Evolutionary conservation across 1,139 yeast species (phyloP).

Genomic region (Diutina mesorugosa): DNA sequence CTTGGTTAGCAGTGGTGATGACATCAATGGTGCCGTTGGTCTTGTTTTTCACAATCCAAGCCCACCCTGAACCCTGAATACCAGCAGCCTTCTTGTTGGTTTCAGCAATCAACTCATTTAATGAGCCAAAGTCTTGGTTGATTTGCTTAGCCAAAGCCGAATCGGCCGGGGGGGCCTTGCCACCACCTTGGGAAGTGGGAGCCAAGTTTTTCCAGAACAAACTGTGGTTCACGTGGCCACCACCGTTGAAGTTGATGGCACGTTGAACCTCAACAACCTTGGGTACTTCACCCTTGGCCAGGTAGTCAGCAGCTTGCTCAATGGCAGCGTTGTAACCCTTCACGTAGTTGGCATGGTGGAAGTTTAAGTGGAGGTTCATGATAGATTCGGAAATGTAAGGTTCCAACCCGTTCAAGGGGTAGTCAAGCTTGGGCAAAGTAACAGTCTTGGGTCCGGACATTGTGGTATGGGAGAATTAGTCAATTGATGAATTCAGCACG

Average conservation of each 20-base stretch:
- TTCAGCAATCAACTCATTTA: conserved; percentile 55
- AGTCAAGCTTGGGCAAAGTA: background rate
- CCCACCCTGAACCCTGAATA: conserved; percentile 97
- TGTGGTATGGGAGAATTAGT: background rate
- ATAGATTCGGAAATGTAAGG: conserved; percentile 84
- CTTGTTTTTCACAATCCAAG: conserved; percentile 81
- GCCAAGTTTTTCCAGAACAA: conserved; percentile 89
- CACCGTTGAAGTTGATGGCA: conserved; percentile 85
- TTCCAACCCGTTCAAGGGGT: conserved; percentile 13
- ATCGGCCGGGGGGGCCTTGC: conserved; percentile 52
- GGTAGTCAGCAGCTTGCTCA: conserved; percentile 68
- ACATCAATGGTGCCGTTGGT: conserved; percentile 64
- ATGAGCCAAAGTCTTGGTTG: conserved; percentile 55
- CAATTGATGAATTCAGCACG: background rate
- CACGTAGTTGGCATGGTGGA: conserved; percentile 93
- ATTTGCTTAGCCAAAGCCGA: conserved; percentile 56
- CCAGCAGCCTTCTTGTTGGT: conserved; percentile 81
- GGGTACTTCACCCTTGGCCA: conserved; percentile 48
- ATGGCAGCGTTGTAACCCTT: conserved; percentile 75
- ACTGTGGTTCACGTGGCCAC: conserved; percentile 83
- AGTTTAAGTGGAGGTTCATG: conserved; percentile 80
- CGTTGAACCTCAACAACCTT: conserved; percentile 65
- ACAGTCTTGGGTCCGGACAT: background rate
- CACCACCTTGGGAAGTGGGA: conserved; percentile 62
- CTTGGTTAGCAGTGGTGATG: conserved; percentile 83